Base-by-base conservation (phyloP, 163 green algal species). In the Prototheca wickerhamii region DNA sequence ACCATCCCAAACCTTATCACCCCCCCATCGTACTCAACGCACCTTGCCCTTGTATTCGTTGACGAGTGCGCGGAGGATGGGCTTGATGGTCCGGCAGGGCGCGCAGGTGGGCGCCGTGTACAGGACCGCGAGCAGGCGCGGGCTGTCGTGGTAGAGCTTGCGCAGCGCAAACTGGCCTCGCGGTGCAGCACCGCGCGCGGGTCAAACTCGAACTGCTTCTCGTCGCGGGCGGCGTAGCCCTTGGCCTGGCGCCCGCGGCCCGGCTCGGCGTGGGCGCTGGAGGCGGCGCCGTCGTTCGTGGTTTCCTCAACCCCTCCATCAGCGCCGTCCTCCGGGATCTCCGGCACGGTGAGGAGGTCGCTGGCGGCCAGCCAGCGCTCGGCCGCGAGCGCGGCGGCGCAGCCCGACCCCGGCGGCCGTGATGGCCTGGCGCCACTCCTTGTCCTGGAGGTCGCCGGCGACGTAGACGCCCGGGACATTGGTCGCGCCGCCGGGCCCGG, bases 71-170 rank as follows among this genome's bases (percentile, higher is more conserved):
- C 72, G 84, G 62, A 99, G 83, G 67, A 98, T 97, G 31, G 93
- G 93, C 76, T 98, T 98, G 4, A 99, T 79, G 5, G 88, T 86
- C 8, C 89, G 76, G 83, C 93, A 99, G 8, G 93, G 93, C 2
- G 93, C 92, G 69, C 92, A 98, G 7, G 81, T 87, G n/a, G 91
- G 91, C 2, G 78, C 80, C 1, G 88, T 95, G 84, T 98, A 98
- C 43, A 98, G 69, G 50, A 98, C 92, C 2, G 70, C 70, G 0
- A 97, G 75, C 15, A 91, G 71, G n/a, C 91, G 76, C 49, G 85
- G 68, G 23, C 71, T 91, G 70, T 95, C 89, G 65, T 99, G 93
- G 76, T 99, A 99, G n/a, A 99, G 84, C 77, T 91, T 93, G 7
- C 93, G 82, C 58, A 99, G 81, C 23, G 93, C 93, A 65, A 87